Conservation (phyloP, 2,329 filamentous ascomycete genomes). For the Exophiala aquamarina region DNA sequence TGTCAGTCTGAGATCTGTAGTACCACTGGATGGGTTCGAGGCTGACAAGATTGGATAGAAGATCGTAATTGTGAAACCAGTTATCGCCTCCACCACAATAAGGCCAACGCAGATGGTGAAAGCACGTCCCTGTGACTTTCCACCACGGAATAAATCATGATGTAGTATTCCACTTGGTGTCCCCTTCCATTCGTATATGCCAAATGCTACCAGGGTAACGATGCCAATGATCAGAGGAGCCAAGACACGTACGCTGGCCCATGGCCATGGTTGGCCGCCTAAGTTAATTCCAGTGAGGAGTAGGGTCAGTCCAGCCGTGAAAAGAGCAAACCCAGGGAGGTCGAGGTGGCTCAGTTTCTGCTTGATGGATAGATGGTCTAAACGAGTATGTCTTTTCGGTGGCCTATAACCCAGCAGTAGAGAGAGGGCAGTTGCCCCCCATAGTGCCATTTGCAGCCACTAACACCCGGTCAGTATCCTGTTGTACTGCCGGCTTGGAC, state of each 20-base stretch:
- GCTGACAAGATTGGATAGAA: too few relatives aligned
- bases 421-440: slow-evolving; percentile 8
- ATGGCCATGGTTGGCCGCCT: slow-evolving; percentile 13
- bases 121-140: too few relatives aligned
- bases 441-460: slow-evolving; percentile 16
- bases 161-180: slow-evolving; percentile 16
- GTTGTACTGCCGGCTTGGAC: background rate
- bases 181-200: slow-evolving; percentile 17
- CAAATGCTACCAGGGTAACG: slow-evolving; percentile 13
- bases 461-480: background rate
- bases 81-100: too few relatives aligned
- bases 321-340: slow-evolving; percentile 6
- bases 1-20: too few relatives aligned
- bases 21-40: too few relatives aligned
- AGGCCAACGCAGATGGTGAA: too few relatives aligned
- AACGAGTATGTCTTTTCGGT: slow-evolving; percentile 13
- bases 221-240: slow-evolving; percentile 13
- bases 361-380: slow-evolving; percentile 14
- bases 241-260: slow-evolving; percentile 7
- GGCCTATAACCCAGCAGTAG: slow-evolving; percentile 14
- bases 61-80: too few relatives aligned
- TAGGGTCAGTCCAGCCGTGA: slow-evolving; percentile 13
- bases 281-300: slow-evolving; percentile 11
- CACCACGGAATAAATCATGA: slow-evolving; percentile 19
- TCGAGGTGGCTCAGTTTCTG: slow-evolving; percentile 12